phyloP scores from a whole-genome alignment of 257 asterid genomes.

The Coffea eugenioides region DNA sequence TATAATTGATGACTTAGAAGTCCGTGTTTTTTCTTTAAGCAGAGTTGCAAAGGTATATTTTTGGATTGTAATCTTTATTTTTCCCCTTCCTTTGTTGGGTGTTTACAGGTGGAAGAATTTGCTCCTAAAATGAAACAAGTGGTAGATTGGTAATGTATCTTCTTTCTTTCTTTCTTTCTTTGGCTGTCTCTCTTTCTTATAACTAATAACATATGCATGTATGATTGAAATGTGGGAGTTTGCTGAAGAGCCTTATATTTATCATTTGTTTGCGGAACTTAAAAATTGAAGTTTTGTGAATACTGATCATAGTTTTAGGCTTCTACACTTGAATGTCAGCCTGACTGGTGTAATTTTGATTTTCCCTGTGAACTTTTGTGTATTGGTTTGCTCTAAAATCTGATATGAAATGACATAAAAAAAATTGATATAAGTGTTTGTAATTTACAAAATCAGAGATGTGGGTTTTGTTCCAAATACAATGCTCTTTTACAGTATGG shows the following conservation, averaged over 20 bases:
- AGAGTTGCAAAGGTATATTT: neutral
- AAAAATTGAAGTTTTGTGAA: neutral
- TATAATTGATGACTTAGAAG: neutral
- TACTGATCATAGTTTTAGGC: neutral
- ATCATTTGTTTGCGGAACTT: neutral
- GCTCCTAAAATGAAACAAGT: slow-evolving; percentile 71
- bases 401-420: neutral
- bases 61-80: neutral
- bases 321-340: neutral
- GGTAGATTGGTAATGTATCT: slow-evolving; percentile 36
- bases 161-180: neutral
- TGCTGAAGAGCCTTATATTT: neutral
- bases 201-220: slow-evolving; percentile 1
- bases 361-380: neutral
- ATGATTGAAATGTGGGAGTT: neutral
- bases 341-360: neutral
- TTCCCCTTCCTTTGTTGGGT: neutral
- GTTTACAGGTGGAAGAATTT: slow-evolving; percentile 61
- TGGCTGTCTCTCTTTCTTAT: neutral
- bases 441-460: neutral
- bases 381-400: neutral
- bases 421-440: neutral
- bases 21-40: neutral
- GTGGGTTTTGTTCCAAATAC: neutral
- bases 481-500: neutral